Evolutionary conservation across 73 alveolate species (phyloP), one percentile per base, ranked within the genome.

Genomic region (Effrenium voratum): DNA sequence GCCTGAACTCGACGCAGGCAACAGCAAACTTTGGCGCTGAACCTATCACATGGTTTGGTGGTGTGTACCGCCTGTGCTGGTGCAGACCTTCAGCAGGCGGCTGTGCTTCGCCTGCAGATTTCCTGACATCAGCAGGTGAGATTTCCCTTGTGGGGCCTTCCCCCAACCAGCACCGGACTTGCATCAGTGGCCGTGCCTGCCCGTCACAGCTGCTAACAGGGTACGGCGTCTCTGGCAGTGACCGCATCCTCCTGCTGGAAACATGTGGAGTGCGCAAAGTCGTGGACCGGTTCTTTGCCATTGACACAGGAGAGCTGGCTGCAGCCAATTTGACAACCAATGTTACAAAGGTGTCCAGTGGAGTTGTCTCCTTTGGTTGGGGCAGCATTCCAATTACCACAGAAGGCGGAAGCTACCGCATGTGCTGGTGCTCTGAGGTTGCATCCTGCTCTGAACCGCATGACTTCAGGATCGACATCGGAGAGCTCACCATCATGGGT

Each of bases 101-200:
- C n/a, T n/a, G n/a, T n/a, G n/a, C n/a, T 12, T 52, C 63, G 8
- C 83, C 83, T 36, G 83, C 45, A n/a, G 83, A 72, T 47, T 72
- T 72, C 40, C 8, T 13, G 28, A 36, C 83, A 8, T n/a, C n/a
- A n/a, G 83, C 83, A n/a, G 49, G 83, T 36, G 40, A 34, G 44
- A 34, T 68, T 68, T 40, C 19, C 30, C 40, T 68, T 30, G 19
- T 68, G 13, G 80, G 80, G 13, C 80, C 80, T 4, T 68, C 43
- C 30, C 57, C 86, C 57, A 16, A 34, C 38, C 26, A 52, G 63
- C 63, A 52, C 30, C 80, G 43, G 13, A 68, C 80, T 3, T 68
- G 80, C 30, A 40, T 68, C 1, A 68, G 80, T 34, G 80, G 80
- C 2, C 80, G 80, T 34, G 80, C 80, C 43, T 68, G 80, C 80